A percentile compares a stretch with the other conserved stretches of the same genome.
Evolutionary conservation across 495 filamentous ascomycete genomes (phyloP).

Genomic region (Hyphodiscus hymeniophilus): DNA sequence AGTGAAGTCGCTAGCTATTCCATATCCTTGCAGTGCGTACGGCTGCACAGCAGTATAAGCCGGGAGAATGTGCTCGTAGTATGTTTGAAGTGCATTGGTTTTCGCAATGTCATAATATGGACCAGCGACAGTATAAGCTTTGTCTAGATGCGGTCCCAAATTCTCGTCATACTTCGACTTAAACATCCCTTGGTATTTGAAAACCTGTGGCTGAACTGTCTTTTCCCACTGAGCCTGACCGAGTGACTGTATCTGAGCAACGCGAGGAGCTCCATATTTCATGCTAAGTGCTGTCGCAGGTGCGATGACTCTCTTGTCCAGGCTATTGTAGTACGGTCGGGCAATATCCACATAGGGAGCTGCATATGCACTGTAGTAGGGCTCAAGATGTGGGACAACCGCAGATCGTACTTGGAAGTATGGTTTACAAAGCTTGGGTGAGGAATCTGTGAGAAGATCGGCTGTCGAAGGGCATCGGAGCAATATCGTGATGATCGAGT

Average conservation of each 20-base stretch:
- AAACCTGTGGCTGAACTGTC: slow-evolving; percentile 63
- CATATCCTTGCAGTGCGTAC: slow-evolving; percentile 63
- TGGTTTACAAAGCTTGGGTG: slow-evolving; percentile 76
- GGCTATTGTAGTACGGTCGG: slow-evolving; percentile 60
- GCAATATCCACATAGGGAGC: slow-evolving; percentile 73
- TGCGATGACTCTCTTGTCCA: slow-evolving; percentile 58
- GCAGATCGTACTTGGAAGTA: slow-evolving; percentile 65
- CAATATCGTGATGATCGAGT: slow-evolving; percentile 65
- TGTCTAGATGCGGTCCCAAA: slow-evolving; percentile 67
- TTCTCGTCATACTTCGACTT: slow-evolving; percentile 57
- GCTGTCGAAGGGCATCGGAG: slow-evolving; percentile 73
- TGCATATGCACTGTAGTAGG: slow-evolving; percentile 81
- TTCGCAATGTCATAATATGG: slow-evolving; percentile 67
- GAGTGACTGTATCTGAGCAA: slow-evolving; percentile 56
- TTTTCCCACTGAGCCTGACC: slow-evolving; percentile 68
- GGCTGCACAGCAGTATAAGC: slow-evolving; percentile 64
- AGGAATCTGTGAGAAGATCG: slow-evolving; percentile 55
- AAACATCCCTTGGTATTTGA: slow-evolving; percentile 48
- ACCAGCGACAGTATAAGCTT: slow-evolving; percentile 40
- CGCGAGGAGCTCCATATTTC: slow-evolving; percentile 69
- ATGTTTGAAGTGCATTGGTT: slow-evolving; percentile 52
- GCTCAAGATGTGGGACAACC: slow-evolving; percentile 65
- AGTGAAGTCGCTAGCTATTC: slow-evolving; percentile 54
- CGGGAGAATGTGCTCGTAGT: slow-evolving; percentile 65
- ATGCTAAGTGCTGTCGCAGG: slow-evolving; percentile 58